Evolutionary conservation across 2,329 filamentous ascomycete genomes (phyloP).

Genomic region (Boeremia lycopersici): DNA sequence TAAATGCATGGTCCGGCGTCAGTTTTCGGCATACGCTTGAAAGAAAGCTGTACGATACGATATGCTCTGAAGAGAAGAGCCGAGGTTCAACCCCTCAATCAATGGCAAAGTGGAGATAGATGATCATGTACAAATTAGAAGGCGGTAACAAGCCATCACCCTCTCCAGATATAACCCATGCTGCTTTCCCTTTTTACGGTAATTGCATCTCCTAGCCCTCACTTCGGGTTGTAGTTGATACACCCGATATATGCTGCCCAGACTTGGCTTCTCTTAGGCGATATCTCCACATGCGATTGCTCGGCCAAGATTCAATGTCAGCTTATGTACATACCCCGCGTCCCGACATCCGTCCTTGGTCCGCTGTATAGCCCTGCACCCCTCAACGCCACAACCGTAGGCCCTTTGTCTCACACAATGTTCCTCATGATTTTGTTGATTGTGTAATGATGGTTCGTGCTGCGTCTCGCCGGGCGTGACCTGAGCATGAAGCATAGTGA

Average conservation of each 20-base stretch:
- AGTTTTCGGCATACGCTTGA: conserved; percentile 48
- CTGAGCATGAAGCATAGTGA: no score
- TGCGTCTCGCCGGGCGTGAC: background rate
- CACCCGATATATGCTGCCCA: no score
- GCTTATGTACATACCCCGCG: conserved; percentile 4
- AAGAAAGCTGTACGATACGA: conserved; percentile 41
- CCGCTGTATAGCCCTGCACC: background rate
- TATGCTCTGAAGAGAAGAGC: conserved; percentile 26
- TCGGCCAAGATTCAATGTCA: no score
- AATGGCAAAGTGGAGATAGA: background rate
- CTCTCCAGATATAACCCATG: background rate
- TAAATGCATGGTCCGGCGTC: conserved; percentile 27
- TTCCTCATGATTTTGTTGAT: background rate
- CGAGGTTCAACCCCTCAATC: conserved; percentile 46
- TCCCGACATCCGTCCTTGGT: background rate
- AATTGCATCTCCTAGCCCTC: no score
- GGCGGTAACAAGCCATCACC: background rate
- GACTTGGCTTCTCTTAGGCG: no score
- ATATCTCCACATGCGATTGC: no score
- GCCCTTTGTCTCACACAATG: background rate
- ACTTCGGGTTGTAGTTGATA: no score
- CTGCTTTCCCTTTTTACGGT: no score
- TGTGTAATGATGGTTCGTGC: background rate
- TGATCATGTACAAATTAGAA: background rate
- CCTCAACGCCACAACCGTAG: conserved; percentile 6